phyloP scores from a whole-genome alignment of 371 early-diverging fungal species.

The Saksenaea oblongispora region DNA sequence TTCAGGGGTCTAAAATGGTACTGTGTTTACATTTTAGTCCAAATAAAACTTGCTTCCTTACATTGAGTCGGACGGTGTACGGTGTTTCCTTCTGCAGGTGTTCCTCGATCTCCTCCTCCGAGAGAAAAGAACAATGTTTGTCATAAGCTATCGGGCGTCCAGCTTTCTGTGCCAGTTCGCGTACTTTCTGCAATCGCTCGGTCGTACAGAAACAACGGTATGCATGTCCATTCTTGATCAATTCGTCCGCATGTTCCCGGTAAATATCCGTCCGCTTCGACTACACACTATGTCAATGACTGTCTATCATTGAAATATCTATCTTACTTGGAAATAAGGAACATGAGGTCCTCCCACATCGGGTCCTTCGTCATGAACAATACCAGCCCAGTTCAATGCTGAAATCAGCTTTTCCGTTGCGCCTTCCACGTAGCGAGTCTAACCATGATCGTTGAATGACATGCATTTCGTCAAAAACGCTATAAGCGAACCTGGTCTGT shows the following conservation, averaged over 20 bases:
- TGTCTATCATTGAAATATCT: not conserved
- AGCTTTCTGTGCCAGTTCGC: slow-evolving; percentile 54
- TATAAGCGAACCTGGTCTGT: slow-evolving; percentile 75
- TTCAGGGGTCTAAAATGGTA: slow-evolving; percentile 53
- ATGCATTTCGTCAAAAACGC: too few relatives aligned
- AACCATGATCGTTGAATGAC: not conserved
- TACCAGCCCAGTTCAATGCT: slow-evolving; percentile 78
- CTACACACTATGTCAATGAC: slow-evolving; percentile 29
- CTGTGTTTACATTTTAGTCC: not conserved
- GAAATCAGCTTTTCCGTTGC: slow-evolving; percentile 71
- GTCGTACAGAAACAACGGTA: slow-evolving; percentile 90
- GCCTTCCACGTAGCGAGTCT: slow-evolving; percentile 79
- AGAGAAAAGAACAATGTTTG: slow-evolving; percentile 74
- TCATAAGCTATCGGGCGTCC: slow-evolving; percentile 79
- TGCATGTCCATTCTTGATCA: slow-evolving; percentile 79
- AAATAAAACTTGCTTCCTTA: slow-evolving; percentile 19
- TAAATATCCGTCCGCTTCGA: slow-evolving; percentile 80
- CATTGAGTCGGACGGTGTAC: slow-evolving; percentile 77
- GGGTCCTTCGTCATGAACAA: slow-evolving; percentile 82
- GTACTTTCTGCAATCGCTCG: slow-evolving; percentile 68
- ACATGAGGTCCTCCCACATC: slow-evolving; percentile 58
- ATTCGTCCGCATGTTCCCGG: slow-evolving; percentile 59
- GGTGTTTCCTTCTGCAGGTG: slow-evolving; percentile 56
- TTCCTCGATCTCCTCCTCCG: slow-evolving; percentile 60
- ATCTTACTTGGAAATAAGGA: slow-evolving; percentile 71